Conservation (phyloP, 1,284 basidiomycete species). For the Vanrija sp. region DNA sequence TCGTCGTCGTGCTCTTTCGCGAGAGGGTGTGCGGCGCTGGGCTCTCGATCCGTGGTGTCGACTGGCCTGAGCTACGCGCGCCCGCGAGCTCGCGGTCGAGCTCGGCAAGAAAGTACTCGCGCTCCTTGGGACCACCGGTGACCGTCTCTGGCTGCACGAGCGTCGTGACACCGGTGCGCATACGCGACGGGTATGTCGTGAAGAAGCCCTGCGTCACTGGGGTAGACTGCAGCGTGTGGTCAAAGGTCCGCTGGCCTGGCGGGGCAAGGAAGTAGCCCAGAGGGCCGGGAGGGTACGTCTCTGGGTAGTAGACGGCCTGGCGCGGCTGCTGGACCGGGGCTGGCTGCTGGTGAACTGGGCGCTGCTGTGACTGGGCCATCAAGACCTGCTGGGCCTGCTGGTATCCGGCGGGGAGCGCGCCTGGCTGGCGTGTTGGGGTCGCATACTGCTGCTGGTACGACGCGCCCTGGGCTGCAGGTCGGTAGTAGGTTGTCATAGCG, state of each 20-base stretch:
- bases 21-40: constrained; percentile 18
- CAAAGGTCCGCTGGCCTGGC: constrained; percentile 37
- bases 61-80: constrained; percentile 16
- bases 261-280: constrained; percentile 40
- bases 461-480: no score
- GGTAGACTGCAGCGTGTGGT: constrained; percentile 29
- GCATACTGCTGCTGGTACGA: no score
- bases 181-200: constrained; percentile 83
- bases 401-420: no score
- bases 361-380: not conserved
- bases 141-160: constrained; percentile 80
- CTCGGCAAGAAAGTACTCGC: constrained; percentile 39
- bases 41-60: constrained; percentile 37
- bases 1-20: constrained; percentile 37
- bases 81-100: constrained; percentile 29
- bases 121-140: constrained; percentile 49
- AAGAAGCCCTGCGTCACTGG: constrained; percentile 62
- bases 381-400: not conserved
- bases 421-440: no score
- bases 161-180: constrained; percentile 84
- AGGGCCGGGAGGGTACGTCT: constrained; percentile 31
- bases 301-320: not conserved
- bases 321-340: constrained; percentile 3
- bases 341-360: not conserved
- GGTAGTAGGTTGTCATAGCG: no score